phyloP scores from a whole-genome alignment of 768 basidiomycete species.

The Naematelia encephala region DNA sequence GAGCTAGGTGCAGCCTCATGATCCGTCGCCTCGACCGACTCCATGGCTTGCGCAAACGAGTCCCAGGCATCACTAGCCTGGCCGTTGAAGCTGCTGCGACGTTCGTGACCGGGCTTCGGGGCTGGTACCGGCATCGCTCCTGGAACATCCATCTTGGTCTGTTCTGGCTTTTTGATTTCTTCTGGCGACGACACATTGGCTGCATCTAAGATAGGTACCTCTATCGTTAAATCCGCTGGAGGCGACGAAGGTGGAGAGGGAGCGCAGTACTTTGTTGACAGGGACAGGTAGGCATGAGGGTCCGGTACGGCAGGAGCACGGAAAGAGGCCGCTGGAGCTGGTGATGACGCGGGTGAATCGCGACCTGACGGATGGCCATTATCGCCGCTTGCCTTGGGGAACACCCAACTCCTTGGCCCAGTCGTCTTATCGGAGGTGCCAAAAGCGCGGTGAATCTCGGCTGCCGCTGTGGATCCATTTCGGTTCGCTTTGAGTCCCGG shows the following conservation, averaged over 20 bases:
- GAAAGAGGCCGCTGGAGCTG: slow-evolving; percentile 32
- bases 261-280: slow-evolving; percentile 46
- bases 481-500: slow-evolving; percentile 34
- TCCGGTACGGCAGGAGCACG: slow-evolving; percentile 40
- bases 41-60: slow-evolving; percentile 28
- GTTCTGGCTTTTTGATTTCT: slow-evolving; percentile 9
- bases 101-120: slow-evolving; percentile 26
- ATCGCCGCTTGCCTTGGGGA: slow-evolving; percentile 24
- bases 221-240: slow-evolving; percentile 19
- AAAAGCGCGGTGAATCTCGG: slow-evolving; percentile 29
- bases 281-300: slow-evolving; percentile 41
- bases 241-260: slow-evolving; percentile 47
- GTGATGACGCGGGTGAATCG: slow-evolving; percentile 32
- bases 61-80: slow-evolving; percentile 27
- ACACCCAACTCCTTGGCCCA: slow-evolving; percentile 36
- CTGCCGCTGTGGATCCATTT: slow-evolving; percentile 11
- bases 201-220: slow-evolving; percentile 2
- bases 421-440: slow-evolving; percentile 14
- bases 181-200: slow-evolving; percentile 9
- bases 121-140: slow-evolving; percentile 32
- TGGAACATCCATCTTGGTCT: slow-evolving; percentile 37
- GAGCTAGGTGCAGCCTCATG: slow-evolving; percentile 2
- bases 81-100: slow-evolving; percentile 47
- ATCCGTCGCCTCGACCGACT: slow-evolving; percentile 2
- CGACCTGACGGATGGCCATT: background rate